A percentile compares a stretch with the other conserved stretches of the same genome.
Conservation (phyloP, 768 basidiomycete species). For the Psilocybe subaeruginosa region DNA sequence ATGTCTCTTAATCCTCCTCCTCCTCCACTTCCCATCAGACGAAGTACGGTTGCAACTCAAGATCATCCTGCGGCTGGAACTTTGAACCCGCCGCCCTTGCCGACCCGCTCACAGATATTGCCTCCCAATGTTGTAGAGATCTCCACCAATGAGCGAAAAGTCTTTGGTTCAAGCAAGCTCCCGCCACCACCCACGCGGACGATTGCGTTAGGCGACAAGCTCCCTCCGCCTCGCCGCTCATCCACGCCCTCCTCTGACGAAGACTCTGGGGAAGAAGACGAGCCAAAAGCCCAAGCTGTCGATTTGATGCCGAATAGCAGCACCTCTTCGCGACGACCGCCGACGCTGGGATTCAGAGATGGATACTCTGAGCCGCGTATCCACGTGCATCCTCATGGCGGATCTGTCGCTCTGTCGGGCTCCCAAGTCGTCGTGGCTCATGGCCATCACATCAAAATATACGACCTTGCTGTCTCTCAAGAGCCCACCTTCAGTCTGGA, state of each 20-base stretch:
- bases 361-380: constrained; percentile 51
- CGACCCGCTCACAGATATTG: constrained; percentile 24
- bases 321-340: constrained; percentile 62
- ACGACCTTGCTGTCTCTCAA: constrained; percentile 55
- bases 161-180: constrained; percentile 43
- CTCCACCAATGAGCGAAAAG: constrained; percentile 33
- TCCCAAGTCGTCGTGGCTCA: constrained; percentile 60
- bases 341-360: constrained; percentile 41
- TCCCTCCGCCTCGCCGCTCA: constrained; percentile 62
- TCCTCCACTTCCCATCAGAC: constrained; percentile 51
- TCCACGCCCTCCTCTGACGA: constrained; percentile 48
- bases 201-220: constrained; percentile 69
- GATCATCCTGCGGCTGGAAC: constrained; percentile 19
- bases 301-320: constrained; percentile 72
- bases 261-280: constrained; percentile 67
- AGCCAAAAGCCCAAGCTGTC: constrained; percentile 41
- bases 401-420: constrained; percentile 59
- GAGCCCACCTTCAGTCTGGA: constrained; percentile 55
- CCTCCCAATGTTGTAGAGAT: constrained; percentile 18
- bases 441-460: constrained; percentile 62
- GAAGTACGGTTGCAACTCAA: constrained; percentile 26
- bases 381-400: constrained; percentile 59
- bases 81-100: constrained; percentile 26
- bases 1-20: constrained; percentile 35
- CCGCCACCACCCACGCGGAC: constrained; percentile 79